Evolutionary conservation across 352 stramenopile species (phyloP).

Genomic region (Elongisporangium anandrum): DNA sequence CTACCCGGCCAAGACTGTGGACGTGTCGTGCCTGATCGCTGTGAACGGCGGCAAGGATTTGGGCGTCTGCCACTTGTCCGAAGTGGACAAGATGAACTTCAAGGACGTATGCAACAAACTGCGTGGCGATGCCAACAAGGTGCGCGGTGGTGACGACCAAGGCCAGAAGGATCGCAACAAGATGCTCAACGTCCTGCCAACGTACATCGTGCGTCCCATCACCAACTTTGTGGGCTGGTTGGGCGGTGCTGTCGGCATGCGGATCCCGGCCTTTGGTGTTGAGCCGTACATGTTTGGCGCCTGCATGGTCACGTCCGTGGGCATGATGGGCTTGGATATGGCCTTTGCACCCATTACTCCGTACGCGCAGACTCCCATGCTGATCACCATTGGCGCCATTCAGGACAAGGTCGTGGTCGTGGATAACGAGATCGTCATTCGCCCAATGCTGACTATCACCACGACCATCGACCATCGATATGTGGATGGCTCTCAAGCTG

Average conservation of each 20-base stretch:
- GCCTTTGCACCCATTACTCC: slow-evolving; percentile 62
- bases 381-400: slow-evolving; percentile 65
- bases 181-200: slow-evolving; percentile 50
- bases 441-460: slow-evolving; percentile 59
- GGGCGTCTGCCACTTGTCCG: slow-evolving; percentile 39
- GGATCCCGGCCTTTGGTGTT: slow-evolving; percentile 47
- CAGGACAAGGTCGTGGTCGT: slow-evolving; percentile 59
- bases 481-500: slow-evolving; percentile 55
- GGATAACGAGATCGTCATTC: slow-evolving; percentile 50
- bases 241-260: slow-evolving; percentile 44
- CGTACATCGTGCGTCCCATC: slow-evolving; percentile 46
- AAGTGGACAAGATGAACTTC: slow-evolving; percentile 56
- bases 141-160: slow-evolving; percentile 52
- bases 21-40: slow-evolving; percentile 64
- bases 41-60: slow-evolving; percentile 57
- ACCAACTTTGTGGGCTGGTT: slow-evolving; percentile 64
- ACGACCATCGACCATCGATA: slow-evolving; percentile 73
- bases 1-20: slow-evolving; percentile 52
- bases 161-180: slow-evolving; percentile 61
- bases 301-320: slow-evolving; percentile 69
- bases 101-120: slow-evolving; percentile 38
- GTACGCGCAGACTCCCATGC: slow-evolving; percentile 59
- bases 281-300: slow-evolving; percentile 71
- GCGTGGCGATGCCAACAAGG: slow-evolving; percentile 43
- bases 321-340: slow-evolving; percentile 67